phyloP scores from a whole-genome alignment of 2,329 filamentous ascomycete genomes.

The Fusarium annulatum region DNA sequence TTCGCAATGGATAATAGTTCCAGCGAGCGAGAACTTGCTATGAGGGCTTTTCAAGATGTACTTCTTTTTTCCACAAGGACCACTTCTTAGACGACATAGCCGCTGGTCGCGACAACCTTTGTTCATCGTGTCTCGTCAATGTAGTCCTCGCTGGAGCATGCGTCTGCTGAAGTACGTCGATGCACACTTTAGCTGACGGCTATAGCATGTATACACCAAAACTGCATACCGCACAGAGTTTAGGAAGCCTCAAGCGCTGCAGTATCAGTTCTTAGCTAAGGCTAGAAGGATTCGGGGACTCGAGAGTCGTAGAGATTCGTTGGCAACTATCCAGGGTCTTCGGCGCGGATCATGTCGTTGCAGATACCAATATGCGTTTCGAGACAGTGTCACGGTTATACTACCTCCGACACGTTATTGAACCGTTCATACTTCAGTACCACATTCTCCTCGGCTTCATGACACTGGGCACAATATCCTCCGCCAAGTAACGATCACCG shows the following conservation, averaged over 20 bases:
- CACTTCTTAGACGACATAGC: background rate
- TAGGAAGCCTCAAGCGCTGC: background rate
- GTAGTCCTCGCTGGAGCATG: background rate
- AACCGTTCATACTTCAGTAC: rapidly evolving
- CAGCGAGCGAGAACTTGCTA: background rate
- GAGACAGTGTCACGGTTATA: background rate
- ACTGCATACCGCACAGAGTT: background rate
- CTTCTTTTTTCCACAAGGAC: background rate
- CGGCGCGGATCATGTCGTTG: background rate
- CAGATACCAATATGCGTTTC: background rate
- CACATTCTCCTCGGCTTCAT: background rate
- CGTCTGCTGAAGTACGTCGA: background rate
- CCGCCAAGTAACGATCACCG: too few species aligned
- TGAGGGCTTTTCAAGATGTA: too few species aligned
- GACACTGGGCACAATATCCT: background rate
- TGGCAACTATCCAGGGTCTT: background rate
- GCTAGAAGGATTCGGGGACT: background rate
- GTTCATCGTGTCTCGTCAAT: background rate
- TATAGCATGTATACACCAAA: background rate
- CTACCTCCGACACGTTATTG: background rate
- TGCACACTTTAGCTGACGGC: background rate
- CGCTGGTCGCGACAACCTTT: background rate
- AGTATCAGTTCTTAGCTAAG: background rate
- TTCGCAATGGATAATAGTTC: background rate
- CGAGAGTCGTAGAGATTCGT: background rate